Evolutionary conservation across 1,284 basidiomycete genomes (phyloP), one percentile per base, ranked within the genome.

Genomic region (Thecaphora thlaspeos): DNA sequence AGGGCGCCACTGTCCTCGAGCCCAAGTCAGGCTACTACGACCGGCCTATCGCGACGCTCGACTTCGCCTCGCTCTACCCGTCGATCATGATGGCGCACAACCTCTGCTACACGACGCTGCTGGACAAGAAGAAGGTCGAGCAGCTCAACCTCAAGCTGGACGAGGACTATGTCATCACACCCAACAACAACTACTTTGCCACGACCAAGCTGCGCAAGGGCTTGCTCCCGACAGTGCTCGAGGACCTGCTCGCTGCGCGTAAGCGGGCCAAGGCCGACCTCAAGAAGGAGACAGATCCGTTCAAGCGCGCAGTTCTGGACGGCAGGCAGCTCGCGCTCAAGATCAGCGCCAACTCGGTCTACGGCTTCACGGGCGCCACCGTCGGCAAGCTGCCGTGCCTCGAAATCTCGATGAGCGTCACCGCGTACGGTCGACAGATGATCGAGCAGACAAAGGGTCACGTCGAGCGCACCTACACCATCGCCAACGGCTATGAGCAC

Each of bases 51-150:
- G 69, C 75, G 17, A 77, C 75, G 15, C 63, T 77, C 30, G 75
- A 77, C 64, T 77, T 77, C 53, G 74, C 74, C 4, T 77, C 75
- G 26, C 70, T 77, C 22, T 77, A 77, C 36, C 75, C 75, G 1
- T 76, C 74, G 7, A 76, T 77, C 49, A 77, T 77, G 75, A 76
- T 76, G 75, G 75, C 73, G 17, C 75, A 77, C 61, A 77, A 77
- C 47, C 61, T 77, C 21, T 77, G 75, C 64, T 77, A 77, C 56
- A 77, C 75, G 4, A 77, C 75, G 14, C 53, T 77, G 23, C 56
- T 77, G 36, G 69, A 71, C 59, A 69, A 71, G 59, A 61, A 68
- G 42, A 76, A 69, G 14, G 75, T 76, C 54, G 73, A 77, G 15
- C 62, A 73, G 2, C 65, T 77, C 26, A 45, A 60, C 11, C 65